Base-by-base conservation (phyloP, 352 stramenopile genomes). In the Phytophthora melonis region DNA sequence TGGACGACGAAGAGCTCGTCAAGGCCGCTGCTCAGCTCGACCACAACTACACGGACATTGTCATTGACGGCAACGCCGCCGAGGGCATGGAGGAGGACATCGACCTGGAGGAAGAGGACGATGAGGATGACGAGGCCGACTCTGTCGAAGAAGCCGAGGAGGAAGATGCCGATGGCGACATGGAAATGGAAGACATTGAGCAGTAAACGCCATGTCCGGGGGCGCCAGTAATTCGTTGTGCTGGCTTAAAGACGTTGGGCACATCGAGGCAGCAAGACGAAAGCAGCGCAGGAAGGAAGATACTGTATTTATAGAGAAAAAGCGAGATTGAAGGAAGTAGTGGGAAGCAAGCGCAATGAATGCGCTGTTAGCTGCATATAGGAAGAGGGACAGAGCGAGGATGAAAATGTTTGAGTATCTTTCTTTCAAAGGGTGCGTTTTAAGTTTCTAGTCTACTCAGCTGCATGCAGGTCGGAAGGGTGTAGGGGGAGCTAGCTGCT, bases 21-120 rank as follows among this genome's bases (percentile, higher is more conserved):
- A 97, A 97, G 73, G 90, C 90, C 8, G 90, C 90, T 9, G 88
- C 88, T 13, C 88, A 92, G 59, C 79, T 97, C 3, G 90, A 97
- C 77, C 87, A 93, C 77, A 92, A 94, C 77, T 95, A 97, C 74
- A 93, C 88, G 66, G 86, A 95, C 69, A 97, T 97, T 84, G 90
- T 97, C 45, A 97, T 97, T 66, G 88, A 88, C 53, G 82, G 79
- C 18, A 76, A 81, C 19, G 70, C 67, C 16, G 70, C 59, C 16
- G 82, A 89, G 49, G 81, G 87, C 16, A 80, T 89, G 57, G 84
- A 90, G 25, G 87, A 93, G 39, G 87, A 92, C 23, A 81, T 86
- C 36, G 88, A 93, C 56, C 66, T 92, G 14, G 90, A 92, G 25
- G 86, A 85, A 43, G 87, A 88, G n/a, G 89, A 93, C 55, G 81